Base-by-base conservation (phyloP, 495 filamentous ascomycete species). In the Penicillium cosmopolitanum region DNA sequence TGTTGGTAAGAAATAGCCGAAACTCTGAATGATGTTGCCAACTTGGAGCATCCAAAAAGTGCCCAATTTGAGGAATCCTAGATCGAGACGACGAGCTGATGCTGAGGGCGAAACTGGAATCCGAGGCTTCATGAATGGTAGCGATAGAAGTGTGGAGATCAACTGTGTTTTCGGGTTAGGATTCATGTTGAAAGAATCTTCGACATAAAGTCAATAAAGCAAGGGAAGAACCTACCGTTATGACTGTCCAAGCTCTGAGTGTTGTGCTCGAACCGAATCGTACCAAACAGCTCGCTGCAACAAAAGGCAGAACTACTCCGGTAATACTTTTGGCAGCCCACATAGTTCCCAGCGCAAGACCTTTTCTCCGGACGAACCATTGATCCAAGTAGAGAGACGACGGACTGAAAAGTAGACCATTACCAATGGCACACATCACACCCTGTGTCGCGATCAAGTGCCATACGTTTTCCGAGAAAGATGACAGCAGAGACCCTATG, bases 1-100 rank as follows among this genome's bases (percentile, higher is more conserved):
- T 4, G 77, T 76, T 0, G 87, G 88, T 1, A 91, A 73, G 70
- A 90, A 89, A 68, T 83, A 91, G 11, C 87, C 88, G 5, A 85
- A 75, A n/a, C 80, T 78, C 64, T 90, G 78, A 54, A 86, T 72
- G 50, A 86, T 76, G 64, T 88, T 87, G 25, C 81, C 82, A 2
- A 73, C 57, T 61, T 85, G 80, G 5, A 85, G 79, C 56, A 82
- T 67, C 73, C 79, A 78, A 72, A 89, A 90, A 0, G 75, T 78
- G 35, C 53, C 25, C 44, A 69, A 53, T 31, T 64, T 60, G 3
- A 87, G 63, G 62, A 88, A 89, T 36, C 68, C 57, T 28, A 85
- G 72, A 48, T 76, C 72, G 21, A 85, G 65, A 31, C 65, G 78
- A 44, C 66, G 76, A 44, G 47, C 65, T 46, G 66, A 58, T 28